Base-by-base conservation (phyloP, 2,329 filamentous ascomycete genomes). In the Aspergillus pseudoglaucus region DNA sequence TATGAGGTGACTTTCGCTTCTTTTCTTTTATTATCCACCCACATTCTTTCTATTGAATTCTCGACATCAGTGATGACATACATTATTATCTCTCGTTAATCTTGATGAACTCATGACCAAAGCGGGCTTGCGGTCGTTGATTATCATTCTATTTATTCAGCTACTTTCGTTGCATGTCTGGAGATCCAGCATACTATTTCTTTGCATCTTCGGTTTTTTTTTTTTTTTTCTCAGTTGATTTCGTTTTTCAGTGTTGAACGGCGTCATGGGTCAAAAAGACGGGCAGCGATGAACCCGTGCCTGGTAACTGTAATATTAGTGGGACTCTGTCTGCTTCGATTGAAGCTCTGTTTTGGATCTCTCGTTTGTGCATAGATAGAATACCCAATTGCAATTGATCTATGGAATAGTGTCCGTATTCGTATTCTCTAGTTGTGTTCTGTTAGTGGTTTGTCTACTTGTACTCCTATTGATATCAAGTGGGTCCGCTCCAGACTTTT, bases 61-160 rank as follows among this genome's bases (percentile, higher is more conserved):
- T 30, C 10, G 25, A 30, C 27, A 27, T 40, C 42, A 44, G 37
- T 20, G 37, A 39, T 39, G 37, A 39, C 37, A 30, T 39, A 39
- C 18, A 39, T 39, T 39, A 18, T 20, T 39, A 39, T 39, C 43
- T 52, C 39, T 44, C 42, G 43, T 44, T 42, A 42, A 47, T 42
- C 32, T 48, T 66, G 54, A 64, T 61, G 63, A 66, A 50, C 46
- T 57, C 51, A 67, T 62, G 65, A 68, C 66, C 66, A 68, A 69
- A 70, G 68, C 68, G 54, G 68, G 66, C 68, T 69, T 69, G 61
- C 52, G 55, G 60, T 68, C 62, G 55, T 56, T 63, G 14, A 43
- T 22, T 35, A 18, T 44, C 22, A 20, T 20, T 45, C 42, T 35
- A 7, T 41, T 39, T 40, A 44, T 23, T 46, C 46, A 46, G 37